Base-by-base conservation (phyloP, 2,329 filamentous ascomycete genomes). In the Tolypocladium endophyticum region DNA sequence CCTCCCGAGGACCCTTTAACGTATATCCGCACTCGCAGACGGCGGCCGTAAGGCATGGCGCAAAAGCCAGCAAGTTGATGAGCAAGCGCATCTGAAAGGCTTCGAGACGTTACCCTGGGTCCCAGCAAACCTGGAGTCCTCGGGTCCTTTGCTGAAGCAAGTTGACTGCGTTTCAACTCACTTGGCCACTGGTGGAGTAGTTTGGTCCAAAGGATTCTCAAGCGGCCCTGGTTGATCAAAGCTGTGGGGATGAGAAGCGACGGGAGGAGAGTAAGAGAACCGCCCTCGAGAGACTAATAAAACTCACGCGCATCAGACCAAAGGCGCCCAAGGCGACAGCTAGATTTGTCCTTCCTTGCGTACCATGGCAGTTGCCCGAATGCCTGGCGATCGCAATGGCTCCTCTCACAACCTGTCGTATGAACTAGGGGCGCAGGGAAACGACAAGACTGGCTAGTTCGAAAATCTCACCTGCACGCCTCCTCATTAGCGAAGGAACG, bases 21-120 rank as follows among this genome's bases (percentile, higher is more conserved):
- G 80, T 80, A 71, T 90, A 92, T 57, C 89, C 89, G 69, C 89
- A 93, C 66, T 88, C 83, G 74, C 89, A 92, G 62, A 79, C 77
- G 6, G 80, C 79, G 18, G 61, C 60, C 4, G 60, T 63, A 35
- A 67, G 56, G 6, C 16, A 63, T 50, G 43, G 65, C 67, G 58
- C 47, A 23, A 58, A 8, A 55, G 58, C 41, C 38, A 68, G 20
- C 12, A 63, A 33, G 47, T 20, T 33, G 25, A 58, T 3, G 45
- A 33, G 39, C 55, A 45, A 23, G 25, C 30, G 30, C 35, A 59
- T 60, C 23, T 33, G 39, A 55, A 59, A 56, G 50, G 50, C 50
- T 39, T 36, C 36, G 18, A 30, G 25, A 52, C 20, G 16, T 28
- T 20, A 12, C 8, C 18, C 3, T 20, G n/a, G n/a, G n/a, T n/a